Evolutionary conservation across 2,329 filamentous ascomycete genomes (phyloP).

Genomic region (Colletotrichum sp.): DNA sequence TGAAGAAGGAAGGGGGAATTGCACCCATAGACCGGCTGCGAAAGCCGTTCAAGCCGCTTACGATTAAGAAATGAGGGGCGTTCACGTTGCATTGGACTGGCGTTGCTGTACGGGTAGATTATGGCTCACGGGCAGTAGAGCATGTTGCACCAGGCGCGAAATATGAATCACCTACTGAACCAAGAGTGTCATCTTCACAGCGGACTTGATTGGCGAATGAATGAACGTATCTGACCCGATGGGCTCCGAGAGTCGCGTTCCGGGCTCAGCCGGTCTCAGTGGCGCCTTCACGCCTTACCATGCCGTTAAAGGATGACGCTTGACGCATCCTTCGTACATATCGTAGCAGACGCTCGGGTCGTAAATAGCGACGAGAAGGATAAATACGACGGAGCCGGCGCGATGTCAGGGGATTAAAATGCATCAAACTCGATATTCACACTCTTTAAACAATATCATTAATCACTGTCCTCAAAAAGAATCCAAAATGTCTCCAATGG

Average conservation of each 20-base stretch:
- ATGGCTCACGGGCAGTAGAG: background rate
- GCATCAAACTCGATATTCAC: background rate
- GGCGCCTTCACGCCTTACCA: background rate
- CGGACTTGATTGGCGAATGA: background rate
- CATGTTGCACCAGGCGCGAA: background rate
- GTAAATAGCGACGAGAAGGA: background rate
- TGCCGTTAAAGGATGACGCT: background rate
- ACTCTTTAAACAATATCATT: background rate
- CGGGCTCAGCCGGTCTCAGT: background rate
- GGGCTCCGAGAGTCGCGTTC: background rate
- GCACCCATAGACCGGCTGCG: slow-evolving; percentile 54
- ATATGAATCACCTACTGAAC: background rate
- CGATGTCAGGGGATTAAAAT: background rate
- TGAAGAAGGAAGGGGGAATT: slow-evolving; percentile 44
- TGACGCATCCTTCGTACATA: slow-evolving; percentile 7
- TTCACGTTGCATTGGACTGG: background rate
- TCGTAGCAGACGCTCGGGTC: background rate
- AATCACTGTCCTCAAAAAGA: background rate
- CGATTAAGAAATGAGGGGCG: slow-evolving; percentile 45
- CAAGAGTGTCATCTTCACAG: background rate
- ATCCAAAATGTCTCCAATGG: background rate
- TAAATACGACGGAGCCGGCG: background rate
- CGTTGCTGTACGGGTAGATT: background rate
- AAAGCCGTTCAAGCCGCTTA: slow-evolving; percentile 63
- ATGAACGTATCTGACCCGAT: background rate